Conservation (phyloP, 495 filamentous ascomycete species). For the Ramalina intermedia region DNA sequence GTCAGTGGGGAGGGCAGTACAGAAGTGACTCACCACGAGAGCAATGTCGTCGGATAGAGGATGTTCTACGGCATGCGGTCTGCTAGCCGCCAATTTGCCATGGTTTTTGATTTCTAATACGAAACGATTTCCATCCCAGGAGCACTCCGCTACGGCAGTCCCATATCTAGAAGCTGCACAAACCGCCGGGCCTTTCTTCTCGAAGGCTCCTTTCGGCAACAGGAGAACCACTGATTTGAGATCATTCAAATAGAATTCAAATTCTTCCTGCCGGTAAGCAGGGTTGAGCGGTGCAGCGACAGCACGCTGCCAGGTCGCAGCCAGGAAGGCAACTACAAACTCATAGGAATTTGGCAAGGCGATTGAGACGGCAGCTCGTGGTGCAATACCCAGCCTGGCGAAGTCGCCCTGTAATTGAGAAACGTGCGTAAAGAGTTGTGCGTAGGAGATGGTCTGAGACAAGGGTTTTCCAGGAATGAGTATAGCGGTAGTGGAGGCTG, state of each 20-base stretch:
- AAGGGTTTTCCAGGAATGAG: conserved; percentile 48
- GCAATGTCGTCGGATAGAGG: conserved; percentile 46
- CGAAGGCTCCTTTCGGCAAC: conserved; percentile 53
- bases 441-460: conserved; percentile 48
- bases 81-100: conserved; percentile 46
- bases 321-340: conserved; percentile 71
- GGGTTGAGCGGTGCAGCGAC: conserved; percentile 73
- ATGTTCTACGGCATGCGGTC: conserved; percentile 30
- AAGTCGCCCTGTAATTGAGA: conserved; percentile 55
- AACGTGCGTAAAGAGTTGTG: conserved; percentile 44
- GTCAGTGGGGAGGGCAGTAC: not conserved
- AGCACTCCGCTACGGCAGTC: conserved; percentile 67
- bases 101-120: conserved; percentile 56
- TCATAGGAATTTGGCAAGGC: conserved; percentile 66
- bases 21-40: conserved; percentile 34
- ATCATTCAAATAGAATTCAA: conserved; percentile 82
- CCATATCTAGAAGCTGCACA: conserved; percentile 59
- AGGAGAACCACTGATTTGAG: conserved; percentile 60
- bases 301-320: conserved; percentile 57
- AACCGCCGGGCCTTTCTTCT: conserved; percentile 48
- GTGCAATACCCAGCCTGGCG: conserved; percentile 50
- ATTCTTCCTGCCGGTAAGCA: conserved; percentile 73
- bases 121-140: conserved; percentile 58
- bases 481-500: conserved; percentile 38
- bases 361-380: conserved; percentile 55